phyloP scores from a whole-genome alignment of 2,329 filamentous ascomycete genomes.

The Verticillium dahliae region DNA sequence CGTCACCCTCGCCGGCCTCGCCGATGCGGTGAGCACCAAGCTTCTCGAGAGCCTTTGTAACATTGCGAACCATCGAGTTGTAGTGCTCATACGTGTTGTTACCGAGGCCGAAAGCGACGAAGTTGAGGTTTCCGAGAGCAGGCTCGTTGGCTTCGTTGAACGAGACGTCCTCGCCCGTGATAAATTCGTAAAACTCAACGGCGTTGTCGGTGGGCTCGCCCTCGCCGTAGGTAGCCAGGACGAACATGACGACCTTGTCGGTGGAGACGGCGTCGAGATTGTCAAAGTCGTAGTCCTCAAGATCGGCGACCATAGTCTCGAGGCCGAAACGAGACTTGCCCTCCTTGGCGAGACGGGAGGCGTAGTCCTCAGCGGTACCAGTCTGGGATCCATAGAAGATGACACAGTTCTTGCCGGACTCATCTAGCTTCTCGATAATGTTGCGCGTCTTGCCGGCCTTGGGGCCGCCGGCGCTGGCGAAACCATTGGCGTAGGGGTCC shows the following conservation, averaged over 20 bases:
- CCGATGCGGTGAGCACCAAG: constrained; percentile 82
- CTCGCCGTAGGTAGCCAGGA: constrained; percentile 95
- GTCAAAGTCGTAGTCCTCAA: constrained; percentile 97
- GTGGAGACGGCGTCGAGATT: constrained; percentile 82
- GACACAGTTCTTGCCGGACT: constrained; percentile 92
- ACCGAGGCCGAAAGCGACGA: constrained; percentile 90
- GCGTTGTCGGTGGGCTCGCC: constrained; percentile 98
- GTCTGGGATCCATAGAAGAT: constrained; percentile 99
- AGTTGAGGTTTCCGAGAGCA: constrained; percentile 78
- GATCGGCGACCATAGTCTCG: constrained; percentile 95
- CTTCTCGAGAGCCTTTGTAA: constrained; percentile 73
- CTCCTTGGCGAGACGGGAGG: constrained; percentile 92
- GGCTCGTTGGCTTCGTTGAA: constrained; percentile 73
- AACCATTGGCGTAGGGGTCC: constrained; percentile 77
- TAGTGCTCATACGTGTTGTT: constrained; percentile 99
- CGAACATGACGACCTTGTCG: constrained; percentile 91
- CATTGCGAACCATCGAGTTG: constrained; percentile 94
- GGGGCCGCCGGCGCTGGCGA: constrained; percentile 60
- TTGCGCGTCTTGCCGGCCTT: constrained; percentile 84
- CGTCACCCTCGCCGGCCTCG: constrained; percentile 87
- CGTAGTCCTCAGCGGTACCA: constrained; percentile 96
- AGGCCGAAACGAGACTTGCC: constrained; percentile 93
- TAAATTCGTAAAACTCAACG: constrained; percentile 97
- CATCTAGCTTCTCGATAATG: constrained; percentile 92
- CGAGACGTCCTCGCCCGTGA: constrained; percentile 70